These are phyloP conservation scores for Excoecaria cochinchinensis DNA, from an alignment of 345 rosid species.

Conservation along the genomic window DNA sequence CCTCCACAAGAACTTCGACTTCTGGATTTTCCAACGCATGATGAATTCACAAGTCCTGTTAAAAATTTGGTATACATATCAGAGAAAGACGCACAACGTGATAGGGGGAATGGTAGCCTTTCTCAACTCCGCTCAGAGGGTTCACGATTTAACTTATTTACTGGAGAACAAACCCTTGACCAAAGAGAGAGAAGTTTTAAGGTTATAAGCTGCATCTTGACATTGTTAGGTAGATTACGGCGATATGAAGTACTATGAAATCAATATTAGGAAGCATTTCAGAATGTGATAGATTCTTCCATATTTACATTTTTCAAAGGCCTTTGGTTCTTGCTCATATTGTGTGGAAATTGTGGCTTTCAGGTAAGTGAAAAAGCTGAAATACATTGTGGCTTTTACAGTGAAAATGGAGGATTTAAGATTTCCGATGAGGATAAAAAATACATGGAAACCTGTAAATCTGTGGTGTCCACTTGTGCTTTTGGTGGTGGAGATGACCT, in stretches of 20 bases:
- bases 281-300: not conserved
- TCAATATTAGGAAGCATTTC: not conserved
- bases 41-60: conserved; percentile 47
- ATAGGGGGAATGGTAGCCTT: conserved; percentile 23
- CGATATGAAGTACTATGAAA: not conserved
- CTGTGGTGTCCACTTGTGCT: conserved; percentile 85
- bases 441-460: conserved; percentile 61
- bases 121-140: conserved; percentile 34
- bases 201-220: conserved; percentile 42
- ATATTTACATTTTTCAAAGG: not conserved
- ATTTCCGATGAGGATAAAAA: conserved; percentile 61
- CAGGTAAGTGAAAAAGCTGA: conserved; percentile 66
- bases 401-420: conserved; percentile 72
- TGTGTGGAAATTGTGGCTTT: conserved; percentile 12
- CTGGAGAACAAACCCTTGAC: conserved; percentile 74
- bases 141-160: conserved; percentile 73
- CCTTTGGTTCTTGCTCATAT: conserved; percentile 17
- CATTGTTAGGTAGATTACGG: conserved; percentile 1
- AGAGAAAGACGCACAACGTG: conserved; percentile 24
- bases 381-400: conserved; percentile 83
- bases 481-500: conserved; percentile 99
- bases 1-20: conserved; percentile 68
- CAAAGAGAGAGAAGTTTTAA: conserved; percentile 78
- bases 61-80: conserved; percentile 59
- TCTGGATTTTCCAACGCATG: conserved; percentile 51